Conservation (phyloP, 1,284 basidiomycete species). For the Heterobasidion occidentale region DNA sequence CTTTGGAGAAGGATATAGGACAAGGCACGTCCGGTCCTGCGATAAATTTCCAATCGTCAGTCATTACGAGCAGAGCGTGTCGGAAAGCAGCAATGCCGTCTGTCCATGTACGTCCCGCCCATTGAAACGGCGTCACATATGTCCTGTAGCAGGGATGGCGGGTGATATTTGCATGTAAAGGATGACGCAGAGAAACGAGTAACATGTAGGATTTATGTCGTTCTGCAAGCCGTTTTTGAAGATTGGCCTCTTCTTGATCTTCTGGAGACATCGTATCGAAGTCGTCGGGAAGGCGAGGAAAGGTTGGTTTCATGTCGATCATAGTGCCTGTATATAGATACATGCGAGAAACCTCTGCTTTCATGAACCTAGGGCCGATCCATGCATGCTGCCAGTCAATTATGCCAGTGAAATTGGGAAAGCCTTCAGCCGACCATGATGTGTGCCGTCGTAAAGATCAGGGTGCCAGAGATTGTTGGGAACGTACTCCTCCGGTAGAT, state of each 20-base stretch:
- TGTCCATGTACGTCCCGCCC: too few species aligned
- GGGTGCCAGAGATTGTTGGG: background rate
- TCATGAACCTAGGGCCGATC: background rate
- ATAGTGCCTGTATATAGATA: background rate
- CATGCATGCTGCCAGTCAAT: background rate
- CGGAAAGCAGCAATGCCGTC: too few species aligned
- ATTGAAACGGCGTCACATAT: too few species aligned
- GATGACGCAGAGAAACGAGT: too few species aligned
- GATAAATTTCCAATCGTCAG: too few species aligned
- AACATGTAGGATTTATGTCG: too few species aligned
- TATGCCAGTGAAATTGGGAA: background rate
- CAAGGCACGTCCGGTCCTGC: too few species aligned
- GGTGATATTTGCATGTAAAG: too few species aligned
- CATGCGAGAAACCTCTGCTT: background rate
- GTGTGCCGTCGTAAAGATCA: background rate
- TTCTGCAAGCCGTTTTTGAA: too few species aligned
- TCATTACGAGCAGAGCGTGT: too few species aligned
- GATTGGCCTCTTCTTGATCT: background rate
- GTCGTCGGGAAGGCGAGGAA: background rate
- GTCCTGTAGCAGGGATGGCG: too few species aligned
- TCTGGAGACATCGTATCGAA: background rate
- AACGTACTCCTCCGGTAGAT: background rate
- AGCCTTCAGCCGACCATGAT: background rate
- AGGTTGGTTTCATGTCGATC: background rate
- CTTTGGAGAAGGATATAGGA: too few species aligned